A percentile compares a stretch with the other conserved stretches of the same genome.
phyloP scores from a whole-genome alignment of 2,329 filamentous ascomycete species.

The Hymenotorrendiella dingleyae region DNA sequence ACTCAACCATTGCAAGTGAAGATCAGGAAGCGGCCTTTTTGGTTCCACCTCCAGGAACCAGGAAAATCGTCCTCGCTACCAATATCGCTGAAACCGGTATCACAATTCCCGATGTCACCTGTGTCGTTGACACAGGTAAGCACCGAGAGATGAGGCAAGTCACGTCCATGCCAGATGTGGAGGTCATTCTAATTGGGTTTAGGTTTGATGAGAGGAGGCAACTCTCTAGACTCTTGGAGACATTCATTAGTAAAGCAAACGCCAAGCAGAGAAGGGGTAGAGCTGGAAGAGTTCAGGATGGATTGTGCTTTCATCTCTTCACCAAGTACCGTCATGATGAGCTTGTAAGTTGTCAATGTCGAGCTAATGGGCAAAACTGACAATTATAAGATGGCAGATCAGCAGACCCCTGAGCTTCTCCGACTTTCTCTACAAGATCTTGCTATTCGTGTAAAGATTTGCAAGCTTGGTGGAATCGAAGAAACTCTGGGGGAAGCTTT shows the following conservation, averaged over 20 bases:
- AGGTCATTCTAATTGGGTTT: conserved; percentile 5
- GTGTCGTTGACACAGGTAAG: conserved; percentile 93
- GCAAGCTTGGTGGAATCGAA: conserved; percentile 90
- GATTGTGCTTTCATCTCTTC: conserved; percentile 92
- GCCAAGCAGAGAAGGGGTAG: conserved; percentile 91
- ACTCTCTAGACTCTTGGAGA: conserved; percentile 83
- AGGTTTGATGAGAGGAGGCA: conserved; percentile 85
- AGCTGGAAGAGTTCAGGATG: conserved; percentile 91
- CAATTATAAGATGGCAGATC: conserved; percentile 60
- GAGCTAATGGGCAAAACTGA: neutral
- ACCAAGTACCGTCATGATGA: conserved; percentile 84
- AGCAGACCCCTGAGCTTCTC: conserved; percentile 95
- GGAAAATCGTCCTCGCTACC: conserved; percentile 93
- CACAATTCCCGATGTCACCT: conserved; percentile 95
- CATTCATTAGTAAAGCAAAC: conserved; percentile 92
- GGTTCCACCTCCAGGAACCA: conserved; percentile 70
- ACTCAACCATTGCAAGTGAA: conserved; percentile 92
- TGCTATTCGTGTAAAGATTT: conserved; percentile 94
- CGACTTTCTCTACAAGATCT: conserved; percentile 90
- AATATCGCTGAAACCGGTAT: conserved; percentile 99
- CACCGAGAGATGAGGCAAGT: conserved; percentile 81
- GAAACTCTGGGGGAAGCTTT: conserved; percentile 81
- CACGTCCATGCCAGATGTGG: neutral
- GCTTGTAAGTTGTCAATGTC: conserved; percentile 31
- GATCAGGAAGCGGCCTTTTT: conserved; percentile 93